Percentiles rank a stretch among this genome's conserved stretches.
Conservation (phyloP, 768 basidiomycete genomes). For the Candolleomyces efflorescens region DNA sequence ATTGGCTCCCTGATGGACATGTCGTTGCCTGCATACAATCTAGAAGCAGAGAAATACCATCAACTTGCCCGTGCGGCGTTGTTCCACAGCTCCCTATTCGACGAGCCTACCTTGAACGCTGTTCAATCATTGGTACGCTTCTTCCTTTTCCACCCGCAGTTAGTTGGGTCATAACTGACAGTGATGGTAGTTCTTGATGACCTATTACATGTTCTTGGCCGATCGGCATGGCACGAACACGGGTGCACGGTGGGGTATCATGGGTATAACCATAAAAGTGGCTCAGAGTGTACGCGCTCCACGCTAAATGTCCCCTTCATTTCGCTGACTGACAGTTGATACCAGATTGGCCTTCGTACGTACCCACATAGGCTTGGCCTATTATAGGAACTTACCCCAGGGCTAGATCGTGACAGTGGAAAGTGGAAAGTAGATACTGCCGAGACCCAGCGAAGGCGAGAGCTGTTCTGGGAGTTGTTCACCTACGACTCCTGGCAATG, state of each 20-base stretch:
- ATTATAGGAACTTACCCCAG: neutral
- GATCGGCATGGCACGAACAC: slow-evolving; percentile 66
- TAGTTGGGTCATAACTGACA: neutral
- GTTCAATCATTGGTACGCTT: slow-evolving; percentile 60
- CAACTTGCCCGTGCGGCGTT: slow-evolving; percentile 62
- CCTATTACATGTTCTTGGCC: slow-evolving; percentile 63
- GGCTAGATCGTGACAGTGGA: slow-evolving; percentile 64
- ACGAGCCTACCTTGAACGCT: slow-evolving; percentile 63
- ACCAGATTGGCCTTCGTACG: slow-evolving; percentile 68
- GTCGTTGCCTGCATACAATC: slow-evolving; percentile 48
- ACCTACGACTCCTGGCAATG: slow-evolving; percentile 57
- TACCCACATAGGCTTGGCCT: slow-evolving; percentile 4
- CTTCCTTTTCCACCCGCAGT: neutral
- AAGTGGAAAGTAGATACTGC: slow-evolving; percentile 56
- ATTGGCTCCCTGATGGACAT: slow-evolving; percentile 64
- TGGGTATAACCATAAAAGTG: slow-evolving; percentile 67
- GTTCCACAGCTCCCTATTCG: slow-evolving; percentile 61
- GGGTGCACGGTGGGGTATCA: slow-evolving; percentile 62
- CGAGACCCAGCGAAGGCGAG: slow-evolving; percentile 60
- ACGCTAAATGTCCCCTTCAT: slow-evolving; percentile 4
- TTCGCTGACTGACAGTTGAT: slow-evolving; percentile 6
- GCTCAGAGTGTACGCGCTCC: slow-evolving; percentile 58
- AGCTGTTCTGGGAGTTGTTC: slow-evolving; percentile 65
- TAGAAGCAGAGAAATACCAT: slow-evolving; percentile 70
- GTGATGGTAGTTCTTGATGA: slow-evolving; percentile 55